Evolutionary conservation across 2,329 filamentous ascomycete genomes (phyloP).

Genomic region (Monosporascus ibericus): DNA sequence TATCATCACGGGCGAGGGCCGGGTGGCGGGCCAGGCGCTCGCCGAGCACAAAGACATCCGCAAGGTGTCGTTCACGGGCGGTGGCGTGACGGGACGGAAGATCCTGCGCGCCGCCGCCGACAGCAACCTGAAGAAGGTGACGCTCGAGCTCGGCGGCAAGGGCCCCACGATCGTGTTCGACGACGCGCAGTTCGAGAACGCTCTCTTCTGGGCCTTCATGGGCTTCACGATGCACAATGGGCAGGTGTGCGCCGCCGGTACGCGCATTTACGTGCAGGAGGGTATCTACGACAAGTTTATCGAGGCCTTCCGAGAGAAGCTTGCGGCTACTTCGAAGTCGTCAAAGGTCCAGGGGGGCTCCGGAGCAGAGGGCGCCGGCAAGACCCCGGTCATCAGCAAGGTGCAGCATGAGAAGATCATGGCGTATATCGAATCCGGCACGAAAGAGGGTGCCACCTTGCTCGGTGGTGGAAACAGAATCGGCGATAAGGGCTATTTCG

Average conservation of each 20-base stretch:
- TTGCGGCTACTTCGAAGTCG: constrained; percentile 39
- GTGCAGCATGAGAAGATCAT: constrained; percentile 82
- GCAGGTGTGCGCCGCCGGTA: constrained; percentile 64
- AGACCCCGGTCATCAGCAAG: constrained; percentile 73
- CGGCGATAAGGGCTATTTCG: constrained; percentile 76
- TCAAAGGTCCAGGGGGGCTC: too few species aligned
- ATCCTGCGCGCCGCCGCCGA: constrained; percentile 73
- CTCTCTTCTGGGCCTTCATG: constrained; percentile 68
- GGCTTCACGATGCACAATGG: constrained; percentile 59
- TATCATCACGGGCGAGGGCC: constrained; percentile 68
- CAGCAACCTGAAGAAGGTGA: constrained; percentile 74
- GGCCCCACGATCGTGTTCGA: constrained; percentile 71
- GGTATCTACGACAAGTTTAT: constrained; percentile 81
- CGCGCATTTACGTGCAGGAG: constrained; percentile 78
- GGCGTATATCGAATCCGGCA: constrained; percentile 63
- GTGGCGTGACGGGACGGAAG: constrained; percentile 59
- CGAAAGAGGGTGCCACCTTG: constrained; percentile 51
- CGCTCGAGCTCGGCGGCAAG: constrained; percentile 72
- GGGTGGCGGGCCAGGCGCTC: constrained; percentile 68
- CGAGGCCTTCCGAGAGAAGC: constrained; percentile 62
- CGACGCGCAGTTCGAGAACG: constrained; percentile 67
- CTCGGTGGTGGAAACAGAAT: constrained; percentile 57
- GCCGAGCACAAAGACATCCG: constrained; percentile 69
- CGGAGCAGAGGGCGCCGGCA: constrained; percentile 66
- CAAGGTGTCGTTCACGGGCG: constrained; percentile 76